Evolutionary conservation across 2,329 filamentous ascomycete genomes (phyloP).

Genomic region (Colletotrichum sp.): DNA sequence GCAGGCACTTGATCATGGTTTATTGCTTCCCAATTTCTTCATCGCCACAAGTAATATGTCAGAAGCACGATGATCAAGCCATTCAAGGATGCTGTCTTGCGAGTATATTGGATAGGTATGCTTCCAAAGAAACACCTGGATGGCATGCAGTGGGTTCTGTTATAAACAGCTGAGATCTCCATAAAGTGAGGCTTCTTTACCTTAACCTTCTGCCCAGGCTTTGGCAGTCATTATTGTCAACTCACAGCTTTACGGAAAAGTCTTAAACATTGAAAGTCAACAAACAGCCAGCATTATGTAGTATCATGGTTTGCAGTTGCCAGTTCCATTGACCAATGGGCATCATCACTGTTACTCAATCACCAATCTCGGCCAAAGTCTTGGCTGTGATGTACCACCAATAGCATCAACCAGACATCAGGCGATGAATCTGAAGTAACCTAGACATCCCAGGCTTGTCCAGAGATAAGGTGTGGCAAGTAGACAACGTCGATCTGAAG

Average conservation of each 20-base stretch:
- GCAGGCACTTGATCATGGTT: background rate
- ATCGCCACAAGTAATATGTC: background rate
- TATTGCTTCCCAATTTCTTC: background rate
- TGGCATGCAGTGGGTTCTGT: background rate
- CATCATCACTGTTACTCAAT: background rate
- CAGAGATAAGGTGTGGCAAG: background rate
- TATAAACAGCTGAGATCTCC: background rate
- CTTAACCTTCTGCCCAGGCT: background rate
- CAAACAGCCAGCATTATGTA: background rate
- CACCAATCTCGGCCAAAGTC: background rate
- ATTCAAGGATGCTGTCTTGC: background rate
- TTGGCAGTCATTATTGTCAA: background rate
- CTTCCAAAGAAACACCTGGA: background rate
- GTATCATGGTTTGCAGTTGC: fast-evolving
- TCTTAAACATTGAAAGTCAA: background rate
- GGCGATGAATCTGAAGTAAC: background rate
- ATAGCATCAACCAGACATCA: background rate
- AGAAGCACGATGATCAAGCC: background rate
- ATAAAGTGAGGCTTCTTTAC: background rate
- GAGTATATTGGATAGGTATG: background rate
- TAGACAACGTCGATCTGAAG: background rate
- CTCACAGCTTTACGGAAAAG: background rate
- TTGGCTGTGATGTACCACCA: background rate
- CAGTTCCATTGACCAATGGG: background rate
- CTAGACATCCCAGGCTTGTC: background rate